Conservation (phyloP, 345 rosid genomes). For the Sisymbrium altissimum region DNA sequence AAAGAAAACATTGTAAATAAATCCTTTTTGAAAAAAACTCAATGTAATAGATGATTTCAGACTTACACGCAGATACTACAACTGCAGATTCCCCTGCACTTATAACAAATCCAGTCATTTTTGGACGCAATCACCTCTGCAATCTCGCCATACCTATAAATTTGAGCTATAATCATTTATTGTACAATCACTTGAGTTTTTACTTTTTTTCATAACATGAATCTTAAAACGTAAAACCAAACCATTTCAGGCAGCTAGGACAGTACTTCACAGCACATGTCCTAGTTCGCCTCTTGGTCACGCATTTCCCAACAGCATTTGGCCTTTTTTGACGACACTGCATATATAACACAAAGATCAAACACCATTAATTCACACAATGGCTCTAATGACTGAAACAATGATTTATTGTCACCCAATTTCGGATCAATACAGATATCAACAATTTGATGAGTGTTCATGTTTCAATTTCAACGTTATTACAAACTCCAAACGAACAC, state of each 20-base stretch:
- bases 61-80: slow-evolving; percentile 79
- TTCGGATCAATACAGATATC: too few relatives aligned
- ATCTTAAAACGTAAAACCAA: background rate
- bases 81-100: slow-evolving; percentile 75
- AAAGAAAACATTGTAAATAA: background rate
- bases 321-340: slow-evolving; percentile 82
- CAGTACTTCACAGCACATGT: slow-evolving; percentile 57
- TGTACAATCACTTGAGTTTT: too few relatives aligned
- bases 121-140: slow-evolving; percentile 48
- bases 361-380: background rate
- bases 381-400: background rate
- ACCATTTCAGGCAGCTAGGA: slow-evolving; percentile 53
- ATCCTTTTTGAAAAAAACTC: background rate
- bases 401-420: too few relatives aligned
- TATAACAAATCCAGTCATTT: slow-evolving; percentile 73
- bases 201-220: too few relatives aligned
- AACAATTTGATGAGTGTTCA: background rate
- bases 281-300: slow-evolving; percentile 36
- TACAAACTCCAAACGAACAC: background rate
- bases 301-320: slow-evolving; percentile 53
- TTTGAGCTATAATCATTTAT: background rate
- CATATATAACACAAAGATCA: slow-evolving; percentile 10
- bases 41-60: background rate
- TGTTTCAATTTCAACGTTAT: background rate
- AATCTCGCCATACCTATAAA: slow-evolving; percentile 65